Evolutionary conservation across 2,329 filamentous ascomycete genomes (phyloP).

Genomic region (Arthrobotrys sphaeroides): DNA sequence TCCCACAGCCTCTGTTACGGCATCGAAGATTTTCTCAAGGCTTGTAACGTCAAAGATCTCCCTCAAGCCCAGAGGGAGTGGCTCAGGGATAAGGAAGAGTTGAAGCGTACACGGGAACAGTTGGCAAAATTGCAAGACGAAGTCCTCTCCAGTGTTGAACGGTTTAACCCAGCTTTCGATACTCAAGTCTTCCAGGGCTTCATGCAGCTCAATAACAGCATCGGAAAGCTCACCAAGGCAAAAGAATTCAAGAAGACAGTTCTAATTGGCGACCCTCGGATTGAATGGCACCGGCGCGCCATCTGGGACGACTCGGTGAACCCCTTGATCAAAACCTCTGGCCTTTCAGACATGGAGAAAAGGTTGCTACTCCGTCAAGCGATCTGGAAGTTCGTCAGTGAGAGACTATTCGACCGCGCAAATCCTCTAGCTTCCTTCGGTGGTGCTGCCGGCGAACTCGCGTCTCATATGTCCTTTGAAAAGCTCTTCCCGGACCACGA

Average conservation of each 20-base stretch:
- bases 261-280: neutral
- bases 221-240: neutral
- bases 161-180: conserved; percentile 1
- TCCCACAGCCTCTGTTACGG: no score
- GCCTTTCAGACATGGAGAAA: neutral
- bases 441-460: neutral
- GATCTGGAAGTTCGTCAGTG: conserved; percentile 2
- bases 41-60: neutral
- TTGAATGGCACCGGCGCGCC: neutral
- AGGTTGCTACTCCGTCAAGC: neutral
- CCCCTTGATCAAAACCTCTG: neutral
- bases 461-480: neutral
- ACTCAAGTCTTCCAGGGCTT: neutral
- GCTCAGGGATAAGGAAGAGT: neutral
- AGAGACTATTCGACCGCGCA: neutral
- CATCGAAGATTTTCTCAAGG: neutral
- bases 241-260: neutral
- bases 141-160: neutral
- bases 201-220: neutral
- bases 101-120: neutral
- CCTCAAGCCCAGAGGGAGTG: neutral
- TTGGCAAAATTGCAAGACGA: neutral
- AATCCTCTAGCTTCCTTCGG: neutral
- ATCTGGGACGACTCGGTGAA: neutral
- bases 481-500: conserved; percentile 17